Evolutionary conservation across 306 rosid species (phyloP).

Genomic region (Quercus parvula): DNA sequence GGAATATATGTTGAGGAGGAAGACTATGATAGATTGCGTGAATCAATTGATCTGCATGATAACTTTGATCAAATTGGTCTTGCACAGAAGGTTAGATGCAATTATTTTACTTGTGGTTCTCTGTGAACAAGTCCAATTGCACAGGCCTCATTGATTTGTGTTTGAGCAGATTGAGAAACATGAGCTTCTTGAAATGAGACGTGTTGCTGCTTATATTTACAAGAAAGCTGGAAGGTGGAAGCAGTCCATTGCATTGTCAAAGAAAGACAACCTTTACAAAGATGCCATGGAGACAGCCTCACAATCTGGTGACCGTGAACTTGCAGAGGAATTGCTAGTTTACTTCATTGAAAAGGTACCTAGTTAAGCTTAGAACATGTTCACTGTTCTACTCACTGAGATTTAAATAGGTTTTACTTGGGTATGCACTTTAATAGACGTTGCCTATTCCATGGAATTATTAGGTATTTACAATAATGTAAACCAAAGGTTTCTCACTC

Average conservation of each 20-base stretch:
- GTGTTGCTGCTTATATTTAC: constrained; percentile 98
- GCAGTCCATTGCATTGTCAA: constrained; percentile 97
- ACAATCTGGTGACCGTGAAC: constrained; percentile 97
- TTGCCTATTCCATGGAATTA: background rate
- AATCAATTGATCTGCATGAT: constrained; percentile 96
- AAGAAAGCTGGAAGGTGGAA: constrained; percentile 99
- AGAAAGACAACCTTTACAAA: constrained; percentile 98
- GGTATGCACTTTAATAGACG: background rate
- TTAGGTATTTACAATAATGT: background rate
- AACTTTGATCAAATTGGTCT: constrained; percentile 99
- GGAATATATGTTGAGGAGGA: constrained; percentile 98
- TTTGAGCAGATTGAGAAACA: constrained; percentile 88
- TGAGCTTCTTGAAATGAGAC: constrained; percentile 98
- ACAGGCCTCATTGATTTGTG: constrained; percentile 22
- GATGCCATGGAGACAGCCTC: constrained; percentile 99
- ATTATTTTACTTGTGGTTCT: constrained; percentile 12
- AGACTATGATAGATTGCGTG: constrained; percentile 95
- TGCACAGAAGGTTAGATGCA: constrained; percentile 78
- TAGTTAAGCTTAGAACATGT: constrained; percentile 1
- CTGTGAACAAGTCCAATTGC: constrained; percentile 12
- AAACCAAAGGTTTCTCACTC: background rate
- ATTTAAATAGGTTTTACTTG: constrained; percentile 3
- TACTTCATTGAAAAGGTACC: constrained; percentile 91
- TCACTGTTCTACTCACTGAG: background rate
- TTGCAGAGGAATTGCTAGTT: constrained; percentile 94